A percentile compares a stretch with the other conserved stretches of the same genome.
These are phyloP conservation scores for Vigna unguiculata DNA, from an alignment of 306 rosid species.

Conservation along the genomic window DNA sequence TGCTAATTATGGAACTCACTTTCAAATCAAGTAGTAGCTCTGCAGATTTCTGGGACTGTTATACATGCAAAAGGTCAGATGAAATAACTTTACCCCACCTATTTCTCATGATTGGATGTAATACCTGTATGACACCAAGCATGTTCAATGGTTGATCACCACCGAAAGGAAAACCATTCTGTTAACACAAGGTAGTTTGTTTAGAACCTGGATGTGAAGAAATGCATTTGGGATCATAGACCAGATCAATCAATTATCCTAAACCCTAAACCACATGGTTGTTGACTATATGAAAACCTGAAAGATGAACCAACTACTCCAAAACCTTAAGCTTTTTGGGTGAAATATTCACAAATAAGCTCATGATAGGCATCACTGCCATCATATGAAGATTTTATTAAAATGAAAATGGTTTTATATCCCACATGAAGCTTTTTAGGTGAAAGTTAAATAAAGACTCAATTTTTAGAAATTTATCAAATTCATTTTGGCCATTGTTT, in stretches of 20 bases:
- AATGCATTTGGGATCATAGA: slow-evolving; percentile 21
- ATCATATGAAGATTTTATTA: no score
- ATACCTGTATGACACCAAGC: slow-evolving; percentile 91
- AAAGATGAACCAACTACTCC: not conserved
- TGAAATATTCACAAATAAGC: no score
- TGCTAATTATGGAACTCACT: slow-evolving; percentile 72
- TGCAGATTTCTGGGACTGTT: slow-evolving; percentile 93
- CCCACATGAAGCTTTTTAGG: no score
- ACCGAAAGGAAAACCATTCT: slow-evolving; percentile 57
- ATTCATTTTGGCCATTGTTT: slow-evolving; percentile 31
- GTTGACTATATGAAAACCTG: not conserved
- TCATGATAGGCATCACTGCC: no score
- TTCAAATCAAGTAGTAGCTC: slow-evolving; percentile 90
- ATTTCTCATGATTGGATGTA: slow-evolving; percentile 31
- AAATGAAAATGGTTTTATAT: no score
- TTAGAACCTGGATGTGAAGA: slow-evolving; percentile 42
- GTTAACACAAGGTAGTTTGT: slow-evolving; percentile 49
- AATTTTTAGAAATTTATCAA: slow-evolving; percentile 16
- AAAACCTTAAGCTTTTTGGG: not conserved
- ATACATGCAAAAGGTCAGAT: slow-evolving; percentile 53
- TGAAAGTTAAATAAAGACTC: slow-evolving; percentile 10
- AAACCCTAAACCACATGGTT: not conserved
- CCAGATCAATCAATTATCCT: slow-evolving; percentile 16
- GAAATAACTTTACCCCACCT: slow-evolving; percentile 36
- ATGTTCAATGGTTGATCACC: slow-evolving; percentile 78